Base-by-base conservation (phyloP, 176 grass and related monocot species). In the Leersia perrieri region DNA sequence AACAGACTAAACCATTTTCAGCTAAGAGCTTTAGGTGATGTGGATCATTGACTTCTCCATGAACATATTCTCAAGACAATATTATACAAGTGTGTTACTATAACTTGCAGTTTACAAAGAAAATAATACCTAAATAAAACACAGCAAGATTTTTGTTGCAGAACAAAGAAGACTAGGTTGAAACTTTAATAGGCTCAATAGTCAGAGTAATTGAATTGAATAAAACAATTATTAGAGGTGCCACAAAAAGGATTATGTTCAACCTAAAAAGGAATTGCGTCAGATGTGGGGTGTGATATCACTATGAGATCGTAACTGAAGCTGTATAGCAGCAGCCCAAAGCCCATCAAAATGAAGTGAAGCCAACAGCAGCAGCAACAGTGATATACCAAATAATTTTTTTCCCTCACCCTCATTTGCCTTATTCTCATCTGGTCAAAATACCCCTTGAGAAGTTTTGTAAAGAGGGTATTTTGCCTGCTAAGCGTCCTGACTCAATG, bases 321-420 rank as follows among this genome's bases (percentile, higher is more conserved):
- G 41, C 45, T 66, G 62, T 72, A 64, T 34, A 66, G 14, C 33
- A 57, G n/a, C n/a, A n/a, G n/a, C n/a, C n/a, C n/a, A n/a, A n/a
- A n/a, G 23, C 31, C 34, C 70, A 68, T 68, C 34, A 86, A 45
- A 74, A 33, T 40, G 10, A 31, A 69, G 8, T 44, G 22, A 33
- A 74, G 5, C 33, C 12, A 80, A 72, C 39, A 77, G 8, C 5
- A 3, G 10, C 33, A 29, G 32, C 32, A 22, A 7, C 60, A 78
- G 65, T n/a, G 60, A 78, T 72, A 26, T 47, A 32, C 18, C 7
- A 60, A 83, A 73, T 60, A 79, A 42, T 35, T n/a, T n/a, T n/a
- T n/a, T n/a, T n/a, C n/a, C n/a, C n/a, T n/a, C n/a, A n/a, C n/a
- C n/a, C n/a, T n/a, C n/a, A n/a, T n/a, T n/a, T n/a, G n/a, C n/a